phyloP scores from a whole-genome alignment of 441 rosid species.

The Populus hybrid region DNA sequence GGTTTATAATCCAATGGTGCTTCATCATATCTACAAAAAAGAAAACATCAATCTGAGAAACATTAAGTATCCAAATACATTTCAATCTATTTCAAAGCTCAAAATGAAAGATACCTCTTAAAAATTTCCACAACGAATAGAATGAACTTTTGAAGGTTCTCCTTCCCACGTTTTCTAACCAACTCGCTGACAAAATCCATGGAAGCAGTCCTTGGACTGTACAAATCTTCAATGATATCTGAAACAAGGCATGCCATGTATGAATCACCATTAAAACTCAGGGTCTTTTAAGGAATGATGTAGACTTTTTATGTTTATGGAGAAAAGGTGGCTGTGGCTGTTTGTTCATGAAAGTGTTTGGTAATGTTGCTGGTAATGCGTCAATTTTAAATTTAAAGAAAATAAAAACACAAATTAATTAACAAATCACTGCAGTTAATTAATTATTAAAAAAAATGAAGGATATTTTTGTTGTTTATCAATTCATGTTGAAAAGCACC shows the following conservation, averaged over 20 bases:
- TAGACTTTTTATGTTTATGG: not conserved
- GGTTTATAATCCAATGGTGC: conserved; percentile 51
- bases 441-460: not conserved
- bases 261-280: not conserved
- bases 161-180: conserved; percentile 81
- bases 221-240: conserved; percentile 85
- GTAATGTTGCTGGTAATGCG: not conserved
- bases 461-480: not conserved
- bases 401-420: too few relatives aligned
- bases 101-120: conserved; percentile 44
- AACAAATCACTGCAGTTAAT: too few relatives aligned
- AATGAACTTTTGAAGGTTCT: conserved; percentile 73
- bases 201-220: conserved; percentile 77
- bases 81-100: not conserved
- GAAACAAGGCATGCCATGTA: conserved; percentile 22
- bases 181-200: conserved; percentile 85
- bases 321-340: not conserved
- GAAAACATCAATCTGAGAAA: not conserved
- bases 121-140: conserved; percentile 66
- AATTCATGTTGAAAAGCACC: not conserved
- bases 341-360: not conserved
- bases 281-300: not conserved
- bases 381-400: too few relatives aligned
- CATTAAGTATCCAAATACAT: conserved; percentile 10
- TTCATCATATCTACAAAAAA: conserved; percentile 53